Base-by-base conservation (phyloP, 768 basidiomycete genomes). In the Ramaria rubella region DNA sequence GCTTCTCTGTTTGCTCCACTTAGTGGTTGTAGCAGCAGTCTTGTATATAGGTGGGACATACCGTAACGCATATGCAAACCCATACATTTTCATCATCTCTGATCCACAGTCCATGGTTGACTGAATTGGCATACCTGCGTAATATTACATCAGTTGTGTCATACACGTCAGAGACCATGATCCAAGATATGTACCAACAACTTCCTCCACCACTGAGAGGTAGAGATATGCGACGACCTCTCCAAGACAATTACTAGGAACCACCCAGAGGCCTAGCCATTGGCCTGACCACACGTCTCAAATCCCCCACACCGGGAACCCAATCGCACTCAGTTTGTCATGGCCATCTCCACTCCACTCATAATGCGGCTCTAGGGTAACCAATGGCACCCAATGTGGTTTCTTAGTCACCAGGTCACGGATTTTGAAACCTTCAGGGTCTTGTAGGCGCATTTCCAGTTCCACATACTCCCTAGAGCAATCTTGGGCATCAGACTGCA, bases 41-140 rank as follows among this genome's bases (percentile, higher is more conserved):
- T 9, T 17, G 43, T 9, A 17, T 9, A 11, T 11, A 11, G 11
- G 36, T 38, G 36, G 21, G 57, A 61, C 60, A 26, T 58, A 73
- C 73, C 65, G 54, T 2, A 73, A 56, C 0, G 69, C 69, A 49
- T 68, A 70, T 1, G 49, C 60, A 34, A 69, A 51, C 2, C 69
- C 69, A 66, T 54, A 75, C 1, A 69, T 24, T 49, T 31, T 12
- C 17, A 68, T 71, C 0, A 71, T 74, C 48, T 76, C 73, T 0
- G 68, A 67, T 0, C 73, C 68, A 58, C 69, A 72, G 45, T 76
- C 74, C 0, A 68, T 71, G 1, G 65, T 65, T 8, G 66, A 63
- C 52, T 73, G 71, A 0, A 70, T 9, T 5, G 72, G 71, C 8
- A 73, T 61, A 0, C 73, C 70, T 73, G 59, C 50, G 27, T 46